Percentiles rank a stretch among this genome's conserved stretches.
phyloP scores from a whole-genome alignment of 1,284 basidiomycete genomes.

The Meira miltonrushii region DNA sequence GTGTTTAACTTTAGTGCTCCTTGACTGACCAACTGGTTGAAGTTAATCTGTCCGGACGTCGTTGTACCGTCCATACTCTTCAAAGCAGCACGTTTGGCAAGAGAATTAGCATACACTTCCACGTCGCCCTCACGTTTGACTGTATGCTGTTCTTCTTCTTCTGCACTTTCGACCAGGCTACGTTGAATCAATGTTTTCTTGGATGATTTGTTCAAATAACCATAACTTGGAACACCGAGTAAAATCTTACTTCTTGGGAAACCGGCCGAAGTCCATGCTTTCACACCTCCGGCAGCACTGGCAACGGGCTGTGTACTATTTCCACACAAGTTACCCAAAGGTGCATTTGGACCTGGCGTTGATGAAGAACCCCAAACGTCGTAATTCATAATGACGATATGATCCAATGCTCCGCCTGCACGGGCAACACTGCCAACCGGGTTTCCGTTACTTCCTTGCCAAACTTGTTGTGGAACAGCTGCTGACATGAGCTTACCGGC shows the following conservation, averaged over 20 bases:
- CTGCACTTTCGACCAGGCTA: background rate
- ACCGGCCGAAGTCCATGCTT: conserved; percentile 35
- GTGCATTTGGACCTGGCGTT: conserved; percentile 38
- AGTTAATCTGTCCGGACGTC: conserved; percentile 36
- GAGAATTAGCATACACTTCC: background rate
- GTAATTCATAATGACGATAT: conserved; percentile 48
- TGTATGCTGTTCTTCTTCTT: background rate
- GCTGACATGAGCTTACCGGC: conserved; percentile 53
- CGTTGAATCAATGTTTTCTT: conserved; percentile 16
- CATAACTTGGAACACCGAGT: conserved; percentile 38
- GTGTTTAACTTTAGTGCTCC: conserved; percentile 20
- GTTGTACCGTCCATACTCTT: conserved; percentile 16
- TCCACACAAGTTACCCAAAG: conserved; percentile 39
- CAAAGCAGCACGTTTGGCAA: background rate
- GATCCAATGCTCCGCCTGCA: conserved; percentile 29
- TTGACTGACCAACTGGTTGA: conserved; percentile 23
- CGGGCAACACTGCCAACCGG: conserved; percentile 29
- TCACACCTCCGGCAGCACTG: conserved; percentile 35
- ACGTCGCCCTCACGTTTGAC: conserved; percentile 46
- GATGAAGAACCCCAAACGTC: conserved; percentile 36
- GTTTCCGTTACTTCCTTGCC: conserved; percentile 23
- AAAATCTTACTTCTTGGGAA: conserved; percentile 44
- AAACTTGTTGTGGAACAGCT: conserved; percentile 28
- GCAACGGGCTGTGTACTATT: conserved; percentile 38
- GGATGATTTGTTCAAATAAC: conserved; percentile 28